Evolutionary conservation across 148 eudicot genomes (phyloP).

Genomic region (Vaccinium darrowii): DNA sequence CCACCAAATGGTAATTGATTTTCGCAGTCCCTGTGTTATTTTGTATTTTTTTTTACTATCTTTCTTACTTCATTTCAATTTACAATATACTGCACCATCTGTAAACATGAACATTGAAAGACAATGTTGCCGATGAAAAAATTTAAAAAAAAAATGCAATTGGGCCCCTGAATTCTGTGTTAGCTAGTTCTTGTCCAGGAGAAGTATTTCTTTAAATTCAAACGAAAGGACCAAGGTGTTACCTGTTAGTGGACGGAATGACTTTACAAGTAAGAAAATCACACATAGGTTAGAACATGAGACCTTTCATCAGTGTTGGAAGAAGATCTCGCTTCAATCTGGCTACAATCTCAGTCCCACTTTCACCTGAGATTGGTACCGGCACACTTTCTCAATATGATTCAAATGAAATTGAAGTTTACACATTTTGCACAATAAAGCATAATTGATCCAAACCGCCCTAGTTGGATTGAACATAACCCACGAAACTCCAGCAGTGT

Average conservation of each 20-base stretch:
- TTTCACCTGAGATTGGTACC: slow-evolving; percentile 57
- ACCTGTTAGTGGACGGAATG: slow-evolving; percentile 90
- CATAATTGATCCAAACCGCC: background rate
- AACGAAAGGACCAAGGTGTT: slow-evolving; percentile 11
- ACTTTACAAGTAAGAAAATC: slow-evolving; percentile 76
- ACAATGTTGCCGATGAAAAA: too few species aligned
- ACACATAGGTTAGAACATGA: slow-evolving; percentile 84
- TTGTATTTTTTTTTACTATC: background rate
- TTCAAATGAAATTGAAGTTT: background rate
- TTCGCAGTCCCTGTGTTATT: background rate
- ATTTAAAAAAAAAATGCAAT: too few species aligned
- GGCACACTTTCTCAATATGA: slow-evolving; percentile 1
- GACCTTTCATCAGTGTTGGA: slow-evolving; percentile 63
- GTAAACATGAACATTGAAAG: too few species aligned
- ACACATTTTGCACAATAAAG: background rate
- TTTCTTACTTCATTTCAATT: too few species aligned
- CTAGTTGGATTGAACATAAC: background rate
- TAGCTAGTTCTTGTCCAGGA: too few species aligned
- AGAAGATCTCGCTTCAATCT: slow-evolving; percentile 80
- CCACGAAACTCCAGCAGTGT: background rate
- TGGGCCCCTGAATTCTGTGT: background rate
- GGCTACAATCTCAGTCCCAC: slow-evolving; percentile 50
- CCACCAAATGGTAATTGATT: background rate
- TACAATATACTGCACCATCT: too few species aligned
- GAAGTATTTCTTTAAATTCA: background rate